phyloP scores from a whole-genome alignment of 78 protist genomes.

The slime mould (Dictyostelium discoideum) region DNA sequence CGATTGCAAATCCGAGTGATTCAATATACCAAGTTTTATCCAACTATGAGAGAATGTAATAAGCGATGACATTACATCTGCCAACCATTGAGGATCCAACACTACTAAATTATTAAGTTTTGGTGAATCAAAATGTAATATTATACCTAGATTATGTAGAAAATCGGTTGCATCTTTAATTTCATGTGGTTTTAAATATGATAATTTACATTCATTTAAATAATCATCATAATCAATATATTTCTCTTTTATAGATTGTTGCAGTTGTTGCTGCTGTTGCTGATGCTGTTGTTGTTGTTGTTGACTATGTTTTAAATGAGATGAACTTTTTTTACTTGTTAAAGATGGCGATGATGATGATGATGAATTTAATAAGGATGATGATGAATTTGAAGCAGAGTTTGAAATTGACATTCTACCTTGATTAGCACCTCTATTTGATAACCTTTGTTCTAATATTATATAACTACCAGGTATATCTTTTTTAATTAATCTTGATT shows the following conservation, averaged over 20 bases:
- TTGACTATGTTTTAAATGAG: background rate
- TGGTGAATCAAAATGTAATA: conserved; percentile 62
- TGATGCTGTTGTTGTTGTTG: background rate
- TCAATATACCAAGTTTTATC: conserved; percentile 67
- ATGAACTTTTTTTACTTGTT: background rate
- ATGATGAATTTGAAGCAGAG: background rate
- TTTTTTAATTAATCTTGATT: conserved; percentile 45
- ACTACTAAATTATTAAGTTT: conserved; percentile 58
- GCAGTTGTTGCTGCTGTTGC: no score
- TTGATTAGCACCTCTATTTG: conserved; percentile 66
- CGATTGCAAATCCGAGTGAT: conserved; percentile 29
- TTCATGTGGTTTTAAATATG: conserved; percentile 34
- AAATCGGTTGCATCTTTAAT: conserved; percentile 32
- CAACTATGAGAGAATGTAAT: conserved; percentile 75
- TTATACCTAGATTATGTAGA: conserved; percentile 72
- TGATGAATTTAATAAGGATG: background rate
- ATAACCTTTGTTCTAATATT: conserved; percentile 48
- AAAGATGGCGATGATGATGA: background rate
- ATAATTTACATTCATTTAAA: conserved; percentile 6
- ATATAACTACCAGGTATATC: conserved; percentile 68
- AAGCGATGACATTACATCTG: conserved; percentile 65
- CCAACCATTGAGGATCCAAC: conserved; percentile 83
- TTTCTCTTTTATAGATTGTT: background rate
- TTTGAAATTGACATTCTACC: conserved; percentile 10
- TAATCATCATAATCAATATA: conserved; percentile 51